Percentiles rank a stretch among this genome's conserved stretches.
Conservation (phyloP, 768 basidiomycete species). For the Pleurotus tuoliensis region DNA sequence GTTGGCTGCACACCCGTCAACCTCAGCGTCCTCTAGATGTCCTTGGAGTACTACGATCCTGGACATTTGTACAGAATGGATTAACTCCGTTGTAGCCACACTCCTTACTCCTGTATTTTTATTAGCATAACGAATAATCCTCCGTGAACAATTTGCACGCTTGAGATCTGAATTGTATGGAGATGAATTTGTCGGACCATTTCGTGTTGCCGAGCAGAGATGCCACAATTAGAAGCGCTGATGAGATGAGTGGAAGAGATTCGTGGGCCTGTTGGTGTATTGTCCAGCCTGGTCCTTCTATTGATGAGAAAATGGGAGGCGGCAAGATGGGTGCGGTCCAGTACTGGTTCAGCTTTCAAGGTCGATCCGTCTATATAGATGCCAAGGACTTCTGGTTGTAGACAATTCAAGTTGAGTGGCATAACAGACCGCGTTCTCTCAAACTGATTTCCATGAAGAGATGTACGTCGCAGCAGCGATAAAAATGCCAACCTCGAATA, state of each 20-base stretch:
- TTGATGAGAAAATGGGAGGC: not conserved
- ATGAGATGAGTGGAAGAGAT: slow-evolving; percentile 16
- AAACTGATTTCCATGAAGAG: no score
- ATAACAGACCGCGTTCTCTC: no score
- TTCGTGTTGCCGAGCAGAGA: no score
- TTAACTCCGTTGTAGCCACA: not conserved
- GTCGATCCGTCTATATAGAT: not conserved
- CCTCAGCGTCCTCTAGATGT: slow-evolving; percentile 1
- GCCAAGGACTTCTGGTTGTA: no score
- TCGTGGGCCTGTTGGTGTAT: slow-evolving; percentile 9
- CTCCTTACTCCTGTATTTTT: slow-evolving; percentile 6
- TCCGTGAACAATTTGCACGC: not conserved
- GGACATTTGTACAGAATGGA: not conserved
- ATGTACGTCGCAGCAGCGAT: no score
- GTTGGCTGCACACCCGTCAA: slow-evolving; percentile 7
- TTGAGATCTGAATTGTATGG: no score
- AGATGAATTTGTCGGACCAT: no score
- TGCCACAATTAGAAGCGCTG: not conserved
- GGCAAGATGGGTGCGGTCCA: slow-evolving; percentile 1
- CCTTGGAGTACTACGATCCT: not conserved
- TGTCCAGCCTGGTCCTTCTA: slow-evolving; percentile 11
- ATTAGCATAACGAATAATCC: not conserved
- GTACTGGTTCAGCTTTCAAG: not conserved
- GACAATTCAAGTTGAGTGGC: no score
- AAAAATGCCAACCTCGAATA: no score